Conservation (phyloP, 179 eudicot genomes). For the Patellifolia procumbens region DNA sequence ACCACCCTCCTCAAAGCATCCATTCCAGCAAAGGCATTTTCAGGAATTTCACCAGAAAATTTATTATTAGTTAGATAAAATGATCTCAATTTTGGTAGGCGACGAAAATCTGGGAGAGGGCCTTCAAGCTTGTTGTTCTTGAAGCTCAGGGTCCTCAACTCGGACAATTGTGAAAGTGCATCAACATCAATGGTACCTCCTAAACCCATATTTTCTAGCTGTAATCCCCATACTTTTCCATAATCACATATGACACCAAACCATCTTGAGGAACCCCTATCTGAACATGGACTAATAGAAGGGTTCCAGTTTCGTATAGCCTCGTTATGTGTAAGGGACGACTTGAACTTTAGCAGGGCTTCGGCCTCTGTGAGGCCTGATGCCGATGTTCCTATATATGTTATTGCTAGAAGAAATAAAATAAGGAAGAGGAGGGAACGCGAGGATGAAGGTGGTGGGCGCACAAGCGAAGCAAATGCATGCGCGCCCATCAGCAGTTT, state of each 20-base stretch:
- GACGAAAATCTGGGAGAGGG: constrained; percentile 40
- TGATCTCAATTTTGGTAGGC: constrained; percentile 41
- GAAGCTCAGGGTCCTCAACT: constrained; percentile 50
- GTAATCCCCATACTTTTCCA: constrained; percentile 55
- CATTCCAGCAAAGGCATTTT: constrained; percentile 59
- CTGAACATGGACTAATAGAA: constrained; percentile 40
- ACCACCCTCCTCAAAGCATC: constrained; percentile 50
- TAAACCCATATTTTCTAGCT: constrained; percentile 52
- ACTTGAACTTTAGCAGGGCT: constrained; percentile 47
- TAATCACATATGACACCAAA: constrained; percentile 43
- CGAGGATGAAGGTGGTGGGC: constrained; percentile 38
- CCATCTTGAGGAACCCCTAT: constrained; percentile 39
- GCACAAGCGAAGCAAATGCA: constrained; percentile 48
- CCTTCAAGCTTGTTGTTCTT: constrained; percentile 53
- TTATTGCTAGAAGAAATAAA: constrained; percentile 16
- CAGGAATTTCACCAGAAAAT: constrained; percentile 53
- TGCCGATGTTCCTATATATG: constrained; percentile 16
- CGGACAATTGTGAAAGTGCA: constrained; percentile 40
- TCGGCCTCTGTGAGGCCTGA: constrained; percentile 37
- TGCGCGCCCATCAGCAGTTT: constrained; percentile 57
- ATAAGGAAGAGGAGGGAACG: constrained; percentile 16
- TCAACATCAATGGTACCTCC: constrained; percentile 51
- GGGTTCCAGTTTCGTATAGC: constrained; percentile 51
- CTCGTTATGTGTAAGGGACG: constrained; percentile 29
- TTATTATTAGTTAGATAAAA: constrained; percentile 48